Evolutionary conservation across 345 rosid species (phyloP), one percentile per base, ranked within the genome.

Genomic region (Isatis tinctoria): DNA sequence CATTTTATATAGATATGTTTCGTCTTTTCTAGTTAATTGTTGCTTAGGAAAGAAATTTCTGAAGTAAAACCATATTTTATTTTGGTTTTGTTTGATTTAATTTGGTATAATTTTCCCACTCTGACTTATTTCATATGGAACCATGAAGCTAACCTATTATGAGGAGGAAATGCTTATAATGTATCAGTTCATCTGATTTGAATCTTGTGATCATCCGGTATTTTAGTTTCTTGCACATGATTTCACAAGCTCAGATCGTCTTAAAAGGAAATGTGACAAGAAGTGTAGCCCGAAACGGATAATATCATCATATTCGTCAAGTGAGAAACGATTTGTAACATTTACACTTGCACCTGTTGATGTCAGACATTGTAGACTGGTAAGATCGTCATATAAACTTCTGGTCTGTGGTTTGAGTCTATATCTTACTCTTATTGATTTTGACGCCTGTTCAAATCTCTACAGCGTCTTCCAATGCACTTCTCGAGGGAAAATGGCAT

Each of bases 261-360:
- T 52, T 52, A 52, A 52, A 26, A 26, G 57, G 32, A 54, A 64
- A 41, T 18, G 26, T 20, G 12, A 33, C 63, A 41, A 28, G 45
- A 53, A 66, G 35, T n/a, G 14, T 35, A 35, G 57, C 32, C 57
- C 28, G 4, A 54, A 24, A 32, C 45, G 35, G 47, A 64, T 73
- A 13, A 30, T 53, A 4, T 63, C 70, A n/a, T 27, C 64, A 18
- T 11, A 56, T 69, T 69, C 56, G 7, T 59, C 70, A 54, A 73
- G 43, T 12, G 57, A 57, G 56, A 73, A 44, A 41, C 64, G 44
- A 7, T 73, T 73, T 0, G 18, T 41, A 32, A 73, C 64, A 20
- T 73, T 73, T 64, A 64, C 20, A 64, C 77, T 73, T 32, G 77
- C 77, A 41, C 77, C 77, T 64, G 77, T 73, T 54, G 70, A 73